Base-by-base conservation (phyloP, 2,329 filamentous ascomycete genomes). In the Ascochyta lentis region DNA sequence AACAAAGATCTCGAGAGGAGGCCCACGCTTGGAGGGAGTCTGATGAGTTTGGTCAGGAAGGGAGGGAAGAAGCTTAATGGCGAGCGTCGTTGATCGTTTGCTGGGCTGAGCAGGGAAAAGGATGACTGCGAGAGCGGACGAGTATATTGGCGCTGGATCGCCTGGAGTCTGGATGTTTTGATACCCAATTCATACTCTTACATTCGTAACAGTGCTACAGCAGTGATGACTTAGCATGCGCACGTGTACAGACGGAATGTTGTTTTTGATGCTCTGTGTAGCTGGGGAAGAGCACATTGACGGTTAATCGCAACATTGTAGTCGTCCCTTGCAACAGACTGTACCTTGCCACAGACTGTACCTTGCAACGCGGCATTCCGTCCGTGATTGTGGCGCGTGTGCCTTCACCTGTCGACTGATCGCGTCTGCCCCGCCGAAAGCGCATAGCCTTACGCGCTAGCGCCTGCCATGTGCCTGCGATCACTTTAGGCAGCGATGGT, bases 1-100 rank as follows among this genome's bases (percentile, higher is more conserved):
- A 58, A 65, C 24, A 54, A 53, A 46, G 58, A 60, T 31, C 16
- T 67, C 16, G 66, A 71, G 55, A 56, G 57, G 4, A 47, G 70
- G 46, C 70, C 70, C 4, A 71, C 70, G 38, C 44, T 72, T 9
- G 70, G 70, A 1, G 69, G 59, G 2, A 70, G 67, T 49, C 27
- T 71, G 51, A 54, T 65, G 44, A 64, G 54, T 37, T 16, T 58
- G 29, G 38, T 65, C 12, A 57, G 51, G 29, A 65, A 58, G 40
- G 38, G 64, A n/a, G 58, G 60, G 3, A 49, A 41, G 39, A 23
- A 42, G 10, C 41, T 64, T 44, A 52, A 60, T 12, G 42, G 43
- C 16, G 60, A 58, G 15, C 48, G 61, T 10, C 47, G 46, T 4
- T 67, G 39, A 19, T n/a, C 26, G 13, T 19, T 24, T 19, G 51